phyloP scores from a whole-genome alignment of 2,329 filamentous ascomycete genomes.

The Calonectria multiphialidica region DNA sequence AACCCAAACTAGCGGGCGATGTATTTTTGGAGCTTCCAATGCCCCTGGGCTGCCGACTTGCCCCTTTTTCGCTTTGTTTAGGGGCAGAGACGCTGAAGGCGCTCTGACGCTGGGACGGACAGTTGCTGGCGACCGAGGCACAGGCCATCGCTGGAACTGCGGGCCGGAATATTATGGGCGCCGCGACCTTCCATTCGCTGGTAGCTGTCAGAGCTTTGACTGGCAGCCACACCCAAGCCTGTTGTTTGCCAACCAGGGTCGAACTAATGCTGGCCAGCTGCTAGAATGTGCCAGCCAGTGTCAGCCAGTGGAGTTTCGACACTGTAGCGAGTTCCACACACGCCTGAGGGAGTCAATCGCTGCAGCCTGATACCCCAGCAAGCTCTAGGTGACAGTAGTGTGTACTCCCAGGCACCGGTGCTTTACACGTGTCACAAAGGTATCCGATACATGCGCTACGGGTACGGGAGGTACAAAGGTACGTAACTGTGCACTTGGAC shows the following conservation, averaged over 20 bases:
- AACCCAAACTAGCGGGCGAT: slow-evolving; percentile 1
- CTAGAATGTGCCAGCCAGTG: slow-evolving; percentile 15
- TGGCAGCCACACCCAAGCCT: slow-evolving; percentile 6
- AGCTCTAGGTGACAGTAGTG: background rate
- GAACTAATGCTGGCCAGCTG: slow-evolving; percentile 10
- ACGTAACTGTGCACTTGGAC: slow-evolving; percentile 22
- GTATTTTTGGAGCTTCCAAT: slow-evolving; percentile 20
- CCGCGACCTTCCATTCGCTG: slow-evolving; percentile 33
- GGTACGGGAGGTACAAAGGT: background rate
- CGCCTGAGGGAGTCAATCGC: slow-evolving; percentile 5
- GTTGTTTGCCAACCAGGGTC: slow-evolving; percentile 7
- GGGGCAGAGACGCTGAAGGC: background rate
- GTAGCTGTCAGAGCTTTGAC: slow-evolving; percentile 13
- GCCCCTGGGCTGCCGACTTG: slow-evolving; percentile 18
- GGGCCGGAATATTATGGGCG: slow-evolving; percentile 37
- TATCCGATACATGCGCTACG: background rate
- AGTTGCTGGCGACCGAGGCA: background rate
- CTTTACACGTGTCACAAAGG: background rate
- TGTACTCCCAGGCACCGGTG: background rate
- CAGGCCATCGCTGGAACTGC: slow-evolving; percentile 5
- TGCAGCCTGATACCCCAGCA: slow-evolving; percentile 15
- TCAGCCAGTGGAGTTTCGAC: slow-evolving; percentile 18
- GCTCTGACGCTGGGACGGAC: slow-evolving; percentile 1
- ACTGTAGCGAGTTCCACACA: slow-evolving; percentile 24
- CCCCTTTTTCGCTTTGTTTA: slow-evolving; percentile 15